A percentile compares a stretch with the other conserved stretches of the same genome.
phyloP scores from a whole-genome alignment of 768 basidiomycete species.

The Lentinula guzmanii region DNA sequence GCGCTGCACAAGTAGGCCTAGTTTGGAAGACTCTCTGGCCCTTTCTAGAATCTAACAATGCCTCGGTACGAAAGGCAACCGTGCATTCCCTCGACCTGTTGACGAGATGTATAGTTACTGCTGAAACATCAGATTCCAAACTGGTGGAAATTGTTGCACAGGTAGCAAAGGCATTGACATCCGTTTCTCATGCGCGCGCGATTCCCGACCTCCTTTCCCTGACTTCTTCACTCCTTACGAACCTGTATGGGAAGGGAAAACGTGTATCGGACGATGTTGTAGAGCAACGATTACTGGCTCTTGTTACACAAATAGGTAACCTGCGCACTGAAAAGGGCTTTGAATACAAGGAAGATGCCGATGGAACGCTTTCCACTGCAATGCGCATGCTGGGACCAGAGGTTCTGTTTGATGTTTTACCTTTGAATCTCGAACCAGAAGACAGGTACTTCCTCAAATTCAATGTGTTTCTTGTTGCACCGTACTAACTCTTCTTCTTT shows the following conservation, averaged over 20 bases:
- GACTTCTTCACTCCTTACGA: slow-evolving; percentile 60
- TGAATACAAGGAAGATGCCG: slow-evolving; percentile 86
- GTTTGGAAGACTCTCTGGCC: slow-evolving; percentile 75
- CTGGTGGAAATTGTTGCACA: slow-evolving; percentile 60
- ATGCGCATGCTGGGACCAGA: slow-evolving; percentile 86
- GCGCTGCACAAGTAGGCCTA: slow-evolving; percentile 47
- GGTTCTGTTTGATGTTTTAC: slow-evolving; percentile 64
- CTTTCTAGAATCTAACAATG: slow-evolving; percentile 70
- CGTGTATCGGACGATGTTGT: slow-evolving; percentile 63
- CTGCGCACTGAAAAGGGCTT: slow-evolving; percentile 76
- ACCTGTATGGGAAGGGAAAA: slow-evolving; percentile 45
- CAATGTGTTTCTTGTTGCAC: neutral
- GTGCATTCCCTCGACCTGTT: slow-evolving; percentile 58
- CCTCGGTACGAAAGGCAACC: slow-evolving; percentile 54
- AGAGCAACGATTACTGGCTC: slow-evolving; percentile 39
- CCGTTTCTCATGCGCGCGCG: slow-evolving; percentile 65
- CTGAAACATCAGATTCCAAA: slow-evolving; percentile 44
- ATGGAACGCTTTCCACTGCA: slow-evolving; percentile 70
- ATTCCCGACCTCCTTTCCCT: slow-evolving; percentile 78
- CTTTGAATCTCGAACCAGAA: slow-evolving; percentile 79
- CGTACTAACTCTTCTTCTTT: neutral
- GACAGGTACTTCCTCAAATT: slow-evolving; percentile 49
- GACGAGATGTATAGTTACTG: slow-evolving; percentile 66
- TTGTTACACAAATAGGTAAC: slow-evolving; percentile 68
- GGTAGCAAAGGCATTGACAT: slow-evolving; percentile 61